Percentiles rank a stretch among this genome's conserved stretches.
Evolutionary conservation across 2,329 filamentous ascomycete genomes (phyloP).

Genomic region (Fusarium pininemorale): DNA sequence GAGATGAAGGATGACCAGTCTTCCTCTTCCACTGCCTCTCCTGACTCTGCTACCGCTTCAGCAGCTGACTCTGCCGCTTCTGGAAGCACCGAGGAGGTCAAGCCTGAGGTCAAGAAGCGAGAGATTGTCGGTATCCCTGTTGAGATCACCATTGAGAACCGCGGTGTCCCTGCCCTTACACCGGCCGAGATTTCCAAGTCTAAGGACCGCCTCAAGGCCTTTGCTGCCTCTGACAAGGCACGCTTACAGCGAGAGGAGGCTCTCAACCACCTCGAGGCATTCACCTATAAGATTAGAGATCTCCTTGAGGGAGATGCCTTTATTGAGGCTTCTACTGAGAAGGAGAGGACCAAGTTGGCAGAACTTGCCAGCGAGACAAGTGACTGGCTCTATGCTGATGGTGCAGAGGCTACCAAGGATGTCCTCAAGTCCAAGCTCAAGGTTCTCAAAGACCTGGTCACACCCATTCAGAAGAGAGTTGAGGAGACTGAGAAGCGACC

Average conservation of each 20-base stretch:
- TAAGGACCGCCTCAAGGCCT: constrained; percentile 80
- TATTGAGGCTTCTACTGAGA: constrained; percentile 72
- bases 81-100: constrained; percentile 56
- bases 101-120: constrained; percentile 66
- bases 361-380: constrained; percentile 74
- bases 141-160: constrained; percentile 58
- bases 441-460: constrained; percentile 78
- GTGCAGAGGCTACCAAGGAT: constrained; percentile 77
- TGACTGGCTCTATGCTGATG: constrained; percentile 93
- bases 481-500: constrained; percentile 78
- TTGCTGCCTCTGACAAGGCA: constrained; percentile 84
- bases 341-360: constrained; percentile 73
- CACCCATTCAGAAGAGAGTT: constrained; percentile 79
- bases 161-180: constrained; percentile 60
- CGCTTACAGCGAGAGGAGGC: constrained; percentile 83
- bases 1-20: constrained; percentile 54
- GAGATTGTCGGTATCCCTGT: constrained; percentile 66
- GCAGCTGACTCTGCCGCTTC: constrained; percentile 55
- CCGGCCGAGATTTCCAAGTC: constrained; percentile 59
- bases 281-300: constrained; percentile 88
- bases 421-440: constrained; percentile 81
- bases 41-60: constrained; percentile 42
- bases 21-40: constrained; percentile 35
- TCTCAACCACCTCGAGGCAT: constrained; percentile 91
- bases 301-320: constrained; percentile 82